Evolutionary conservation across 345 rosid species (phyloP).

Genomic region (Streptanthus diversifolius): DNA sequence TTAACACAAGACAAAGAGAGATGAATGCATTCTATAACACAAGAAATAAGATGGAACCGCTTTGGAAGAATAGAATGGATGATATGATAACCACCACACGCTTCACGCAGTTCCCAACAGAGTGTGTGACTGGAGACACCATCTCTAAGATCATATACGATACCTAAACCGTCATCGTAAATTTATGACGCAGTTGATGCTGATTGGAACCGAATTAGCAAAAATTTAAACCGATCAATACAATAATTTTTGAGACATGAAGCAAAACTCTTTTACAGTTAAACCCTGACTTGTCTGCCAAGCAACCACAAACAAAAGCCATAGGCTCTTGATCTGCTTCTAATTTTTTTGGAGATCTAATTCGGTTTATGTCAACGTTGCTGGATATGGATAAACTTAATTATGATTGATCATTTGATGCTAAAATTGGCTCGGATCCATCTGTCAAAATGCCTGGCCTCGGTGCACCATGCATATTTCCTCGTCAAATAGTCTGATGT

Average conservation of each 20-base stretch:
- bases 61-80: conserved; percentile 63
- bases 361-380: conserved; percentile 36
- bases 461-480: no score
- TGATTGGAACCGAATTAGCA: neutral
- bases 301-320: neutral
- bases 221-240: neutral
- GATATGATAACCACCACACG: conserved; percentile 77
- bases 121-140: conserved; percentile 83
- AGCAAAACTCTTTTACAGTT: conserved; percentile 48
- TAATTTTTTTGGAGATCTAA: neutral
- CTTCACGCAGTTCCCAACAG: conserved; percentile 85
- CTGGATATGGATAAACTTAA: conserved; percentile 78
- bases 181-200: neutral
- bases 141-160: conserved; percentile 69
- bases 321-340: neutral
- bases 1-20: no score
- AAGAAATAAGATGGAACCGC: no score
- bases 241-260: conserved; percentile 35
- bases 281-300: conserved; percentile 62
- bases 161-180: conserved; percentile 39
- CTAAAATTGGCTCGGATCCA: no score
- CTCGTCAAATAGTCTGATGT: no score
- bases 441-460: no score
- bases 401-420: no score
- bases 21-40: no score